Conservation (phyloP, 2,329 filamentous ascomycete genomes). For the Aspergillus proliferans region DNA sequence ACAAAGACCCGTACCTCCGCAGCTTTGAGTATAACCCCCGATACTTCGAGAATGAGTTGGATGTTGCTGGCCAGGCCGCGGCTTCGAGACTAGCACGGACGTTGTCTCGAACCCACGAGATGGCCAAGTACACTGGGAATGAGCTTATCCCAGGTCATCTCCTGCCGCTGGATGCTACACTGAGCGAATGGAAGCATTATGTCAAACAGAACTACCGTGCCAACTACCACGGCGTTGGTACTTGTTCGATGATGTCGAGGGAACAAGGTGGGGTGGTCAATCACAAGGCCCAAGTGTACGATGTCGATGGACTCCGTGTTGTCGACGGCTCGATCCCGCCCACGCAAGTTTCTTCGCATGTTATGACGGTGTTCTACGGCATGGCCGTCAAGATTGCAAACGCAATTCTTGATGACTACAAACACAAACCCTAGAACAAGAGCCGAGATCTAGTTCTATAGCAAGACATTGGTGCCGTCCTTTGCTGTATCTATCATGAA, state of each 20-base stretch:
- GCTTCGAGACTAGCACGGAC: conserved; percentile 20
- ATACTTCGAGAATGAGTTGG: conserved; percentile 23
- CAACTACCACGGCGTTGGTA: conserved; percentile 26
- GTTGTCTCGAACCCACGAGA: conserved; percentile 11
- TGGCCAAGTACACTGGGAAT: conserved; percentile 12
- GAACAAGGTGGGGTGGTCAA: conserved; percentile 30
- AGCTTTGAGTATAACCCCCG: conserved; percentile 18
- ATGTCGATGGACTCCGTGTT: conserved; percentile 26
- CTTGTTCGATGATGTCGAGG: conserved; percentile 27
- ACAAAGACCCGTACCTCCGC: conserved; percentile 20
- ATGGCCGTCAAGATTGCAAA: conserved; percentile 23
- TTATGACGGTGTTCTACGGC: conserved; percentile 26
- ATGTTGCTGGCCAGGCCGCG: conserved; percentile 21
- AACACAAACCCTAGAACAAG: too few relatives aligned
- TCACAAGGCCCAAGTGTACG: conserved; percentile 23
- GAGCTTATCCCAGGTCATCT: conserved; percentile 13
- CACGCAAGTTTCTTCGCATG: conserved; percentile 25
- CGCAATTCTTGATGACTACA: conserved; percentile 10
- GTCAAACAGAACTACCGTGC: conserved; percentile 19
- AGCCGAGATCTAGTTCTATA: too few relatives aligned
- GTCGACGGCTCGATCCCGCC: conserved; percentile 33
- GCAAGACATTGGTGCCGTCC: too few relatives aligned
- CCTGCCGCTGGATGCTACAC: conserved; percentile 9
- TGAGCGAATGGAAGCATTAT: conserved; percentile 18
- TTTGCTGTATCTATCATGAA: too few relatives aligned